Conservation (phyloP, 2,329 filamentous ascomycete genomes). For the Sporothrix protearum region DNA sequence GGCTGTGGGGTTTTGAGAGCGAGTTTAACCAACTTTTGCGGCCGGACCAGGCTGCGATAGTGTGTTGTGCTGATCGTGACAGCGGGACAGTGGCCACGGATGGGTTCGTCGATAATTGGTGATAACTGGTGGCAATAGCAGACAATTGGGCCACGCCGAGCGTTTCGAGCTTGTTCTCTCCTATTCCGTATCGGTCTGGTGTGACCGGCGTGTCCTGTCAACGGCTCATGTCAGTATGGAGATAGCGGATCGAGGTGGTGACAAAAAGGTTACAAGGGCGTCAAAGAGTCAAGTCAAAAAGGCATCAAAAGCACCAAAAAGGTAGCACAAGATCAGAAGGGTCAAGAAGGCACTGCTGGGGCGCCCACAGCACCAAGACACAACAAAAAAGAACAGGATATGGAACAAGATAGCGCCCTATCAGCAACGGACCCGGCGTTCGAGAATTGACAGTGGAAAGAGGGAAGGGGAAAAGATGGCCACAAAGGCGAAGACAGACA, state of each 20-base stretch:
- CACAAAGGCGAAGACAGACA: neutral
- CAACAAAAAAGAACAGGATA: neutral
- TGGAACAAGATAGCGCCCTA: constrained; percentile 8
- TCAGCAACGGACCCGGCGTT: constrained; percentile 14
- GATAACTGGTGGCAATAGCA: neutral
- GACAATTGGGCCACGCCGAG: neutral
- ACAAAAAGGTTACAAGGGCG: neutral
- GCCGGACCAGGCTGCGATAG: constrained; percentile 4
- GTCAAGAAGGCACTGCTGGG: neutral
- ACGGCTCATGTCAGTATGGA: neutral
- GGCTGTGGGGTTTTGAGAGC: neutral
- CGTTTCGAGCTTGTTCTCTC: neutral
- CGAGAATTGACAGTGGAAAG: constrained; percentile 13
- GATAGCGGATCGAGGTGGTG: neutral
- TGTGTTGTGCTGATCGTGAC: neutral
- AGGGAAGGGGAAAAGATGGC: neutral
- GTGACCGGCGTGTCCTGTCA: neutral
- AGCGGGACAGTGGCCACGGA: neutral
- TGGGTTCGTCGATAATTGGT: neutral
- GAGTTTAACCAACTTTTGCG: constrained; percentile 8
- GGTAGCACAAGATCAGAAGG: neutral
- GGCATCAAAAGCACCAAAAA: neutral
- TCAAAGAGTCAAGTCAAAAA: neutral
- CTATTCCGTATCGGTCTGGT: neutral
- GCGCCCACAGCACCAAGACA: neutral